Evolutionary conservation across 2,329 filamentous ascomycete species (phyloP), one percentile per base, ranked within the genome.

Genomic region (Thyridium curvatum): DNA sequence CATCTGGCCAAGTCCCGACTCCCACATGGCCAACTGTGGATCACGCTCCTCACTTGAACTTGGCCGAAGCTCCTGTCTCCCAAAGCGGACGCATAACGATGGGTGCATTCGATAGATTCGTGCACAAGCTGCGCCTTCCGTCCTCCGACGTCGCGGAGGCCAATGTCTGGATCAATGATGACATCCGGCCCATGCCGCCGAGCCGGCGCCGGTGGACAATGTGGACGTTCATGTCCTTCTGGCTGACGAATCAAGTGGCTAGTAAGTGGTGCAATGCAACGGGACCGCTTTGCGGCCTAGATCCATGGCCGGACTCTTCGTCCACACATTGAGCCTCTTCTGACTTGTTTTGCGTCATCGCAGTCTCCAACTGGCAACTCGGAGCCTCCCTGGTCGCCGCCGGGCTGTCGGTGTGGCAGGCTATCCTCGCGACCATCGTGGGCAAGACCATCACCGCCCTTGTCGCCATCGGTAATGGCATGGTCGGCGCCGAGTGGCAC

Each of bases 401-500:
- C 17, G 44, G 44, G 3, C 46, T 48, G 3, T 39, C 32, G 8
- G 37, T 46, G 1, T 42, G 39, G 37, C 40, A 46, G 17, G 42
- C 42, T 18, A 42, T 46, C 14, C 39, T 43, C 21, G 41, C 38
- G 3, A 40, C 44, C 30, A 37, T 68, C 45, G 45, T 66, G 28
- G 64, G 59, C 9, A 64, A 68, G 45, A 43, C 58, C 37, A 52
- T 64, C 40, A 65, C 40, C 34, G 54, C 56, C 13, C 32, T 52
- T 17, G 52, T 65, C 21, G 56, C 60, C 10, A 55, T 61, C 32
- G 42, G 53, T 30, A 61, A 59, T 30, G 63, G 62, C 33, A 54
- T 51, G 18, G 56, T 61, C 13, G 63, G 62, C 14, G 63, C 62
- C 6, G 50, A 57, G 36, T 66, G 60, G 47, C 64, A 68, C 42